Conservation (phyloP, 257 asterid genomes). For the Solanum chaucha region DNA sequence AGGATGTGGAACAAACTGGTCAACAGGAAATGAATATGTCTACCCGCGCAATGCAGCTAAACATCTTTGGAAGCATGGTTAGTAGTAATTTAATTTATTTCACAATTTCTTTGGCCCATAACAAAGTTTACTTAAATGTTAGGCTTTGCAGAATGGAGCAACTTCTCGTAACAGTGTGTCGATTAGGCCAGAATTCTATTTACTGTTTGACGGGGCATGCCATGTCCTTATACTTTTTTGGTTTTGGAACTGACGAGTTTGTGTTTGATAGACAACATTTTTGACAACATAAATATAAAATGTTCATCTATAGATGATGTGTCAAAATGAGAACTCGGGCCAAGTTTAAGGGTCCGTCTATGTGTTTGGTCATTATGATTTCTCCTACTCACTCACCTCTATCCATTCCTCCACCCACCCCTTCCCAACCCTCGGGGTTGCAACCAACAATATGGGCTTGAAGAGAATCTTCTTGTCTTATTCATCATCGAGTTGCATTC, state of each 20-base stretch:
- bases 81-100: constrained; percentile 3
- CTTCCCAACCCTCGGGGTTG: background rate
- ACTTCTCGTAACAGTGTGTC: background rate
- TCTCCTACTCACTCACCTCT: background rate
- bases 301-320: background rate
- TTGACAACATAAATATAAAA: background rate
- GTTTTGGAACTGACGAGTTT: background rate
- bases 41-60: constrained; percentile 65
- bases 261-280: background rate
- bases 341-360: background rate
- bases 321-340: background rate
- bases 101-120: background rate
- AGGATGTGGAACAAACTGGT: constrained; percentile 17
- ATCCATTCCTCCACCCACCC: background rate
- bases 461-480: background rate
- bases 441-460: background rate
- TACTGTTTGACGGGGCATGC: background rate
- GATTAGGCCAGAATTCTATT: background rate
- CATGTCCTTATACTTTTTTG: background rate
- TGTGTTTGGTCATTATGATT: background rate
- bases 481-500: background rate
- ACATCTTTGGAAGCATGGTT: constrained; percentile 80
- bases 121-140: background rate
- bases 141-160: background rate
- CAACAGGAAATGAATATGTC: constrained; percentile 45